These are phyloP conservation scores for Avena sativa DNA, from an alignment of 176 grass and related monocot genomes.

Conservation along the genomic window DNA sequence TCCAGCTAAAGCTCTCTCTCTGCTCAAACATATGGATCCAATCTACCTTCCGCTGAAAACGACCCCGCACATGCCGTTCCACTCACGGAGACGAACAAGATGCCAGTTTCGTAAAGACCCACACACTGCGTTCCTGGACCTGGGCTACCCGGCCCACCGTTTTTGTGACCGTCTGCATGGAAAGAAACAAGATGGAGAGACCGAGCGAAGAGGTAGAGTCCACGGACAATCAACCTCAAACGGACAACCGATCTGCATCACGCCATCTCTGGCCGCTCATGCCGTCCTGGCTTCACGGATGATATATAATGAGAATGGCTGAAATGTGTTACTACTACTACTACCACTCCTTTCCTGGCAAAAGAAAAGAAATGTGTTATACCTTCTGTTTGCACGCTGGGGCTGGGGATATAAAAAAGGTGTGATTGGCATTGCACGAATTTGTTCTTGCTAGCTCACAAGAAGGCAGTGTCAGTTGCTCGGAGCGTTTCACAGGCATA, in stretches of 20 bases:
- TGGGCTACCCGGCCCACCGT: slow-evolving; percentile 13
- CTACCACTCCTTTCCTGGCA: too few species aligned
- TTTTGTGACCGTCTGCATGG: slow-evolving; percentile 16
- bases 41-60: slow-evolving; percentile 39
- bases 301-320: too few species aligned
- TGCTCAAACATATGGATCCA: not conserved
- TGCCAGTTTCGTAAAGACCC: slow-evolving; percentile 32
- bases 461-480: not conserved
- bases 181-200: slow-evolving; percentile 41
- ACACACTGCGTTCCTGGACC: slow-evolving; percentile 4
- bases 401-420: not conserved
- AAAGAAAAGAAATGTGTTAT: not conserved
- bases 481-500: slow-evolving; percentile 5
- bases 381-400: not conserved
- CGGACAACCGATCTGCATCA: slow-evolving; percentile 38
- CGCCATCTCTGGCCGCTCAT: slow-evolving; percentile 14
- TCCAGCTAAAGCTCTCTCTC: not conserved
- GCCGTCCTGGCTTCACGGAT: not conserved
- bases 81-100: slow-evolving; percentile 23
- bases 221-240: slow-evolving; percentile 15
- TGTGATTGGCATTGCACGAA: not conserved
- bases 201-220: slow-evolving; percentile 20
- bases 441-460: not conserved
- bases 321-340: too few species aligned
- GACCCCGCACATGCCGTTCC: slow-evolving; percentile 44